A percentile compares a stretch with the other conserved stretches of the same genome.
phyloP scores from a whole-genome alignment of 306 rosid genomes.

The Vigna unguiculata region DNA sequence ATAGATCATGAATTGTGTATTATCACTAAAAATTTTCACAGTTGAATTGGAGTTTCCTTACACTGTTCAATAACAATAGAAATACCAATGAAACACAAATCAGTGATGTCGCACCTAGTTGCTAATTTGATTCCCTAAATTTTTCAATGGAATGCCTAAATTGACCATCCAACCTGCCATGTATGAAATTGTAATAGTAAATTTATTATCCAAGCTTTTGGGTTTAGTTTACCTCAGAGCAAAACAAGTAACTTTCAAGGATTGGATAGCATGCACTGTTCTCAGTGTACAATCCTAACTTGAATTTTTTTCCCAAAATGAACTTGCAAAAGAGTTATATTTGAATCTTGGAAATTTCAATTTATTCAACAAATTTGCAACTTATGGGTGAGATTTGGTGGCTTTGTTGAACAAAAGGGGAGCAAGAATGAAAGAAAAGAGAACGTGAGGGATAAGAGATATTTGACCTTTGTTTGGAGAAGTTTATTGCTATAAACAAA shows the following conservation, averaged over 20 bases:
- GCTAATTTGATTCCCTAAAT: not conserved
- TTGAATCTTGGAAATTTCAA: not conserved
- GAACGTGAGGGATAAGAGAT: not conserved
- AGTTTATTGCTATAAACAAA: not conserved
- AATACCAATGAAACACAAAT: not conserved
- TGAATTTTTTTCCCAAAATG: not conserved
- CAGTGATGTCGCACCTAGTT: not conserved
- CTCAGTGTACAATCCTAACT: not conserved
- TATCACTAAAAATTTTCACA: not conserved
- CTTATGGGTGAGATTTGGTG: not conserved
- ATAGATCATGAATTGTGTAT: not conserved
- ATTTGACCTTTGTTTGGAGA: not conserved
- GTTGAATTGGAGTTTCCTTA: not conserved
- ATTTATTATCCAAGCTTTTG: not conserved
- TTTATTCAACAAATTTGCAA: not conserved
- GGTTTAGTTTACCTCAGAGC: not conserved
- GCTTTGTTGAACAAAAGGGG: not conserved
- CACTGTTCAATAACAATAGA: not conserved
- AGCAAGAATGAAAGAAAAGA: slow-evolving; percentile 1
- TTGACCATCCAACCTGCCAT: not conserved
- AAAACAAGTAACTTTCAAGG: not conserved
- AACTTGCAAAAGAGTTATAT: not conserved
- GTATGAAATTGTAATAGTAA: not conserved
- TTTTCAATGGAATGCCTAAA: slow-evolving; percentile 5
- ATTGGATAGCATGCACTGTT: not conserved